Evolutionary conservation across 2,329 filamentous ascomycete genomes (phyloP).

Genomic region (Rhynchosporium secalis): DNA sequence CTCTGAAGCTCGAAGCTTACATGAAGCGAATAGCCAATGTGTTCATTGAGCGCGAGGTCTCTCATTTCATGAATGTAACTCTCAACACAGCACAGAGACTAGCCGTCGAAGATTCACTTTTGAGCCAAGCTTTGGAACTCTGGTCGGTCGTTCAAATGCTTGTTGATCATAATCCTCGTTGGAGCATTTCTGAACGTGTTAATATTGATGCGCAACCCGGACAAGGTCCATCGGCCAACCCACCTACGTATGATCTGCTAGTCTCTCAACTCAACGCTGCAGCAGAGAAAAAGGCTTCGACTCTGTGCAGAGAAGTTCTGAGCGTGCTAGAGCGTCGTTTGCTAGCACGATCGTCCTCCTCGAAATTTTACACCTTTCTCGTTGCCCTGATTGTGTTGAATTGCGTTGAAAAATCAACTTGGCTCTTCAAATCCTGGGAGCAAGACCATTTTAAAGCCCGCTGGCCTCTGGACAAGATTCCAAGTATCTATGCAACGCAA

Average conservation of each 20-base stretch:
- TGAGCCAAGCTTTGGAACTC: conserved; percentile 60
- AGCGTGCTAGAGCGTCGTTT: conserved; percentile 61
- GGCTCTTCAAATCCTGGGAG: conserved; percentile 69
- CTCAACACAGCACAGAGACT: conserved; percentile 51
- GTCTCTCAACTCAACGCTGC: conserved; percentile 65
- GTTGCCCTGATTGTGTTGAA: conserved; percentile 63
- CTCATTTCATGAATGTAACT: conserved; percentile 59
- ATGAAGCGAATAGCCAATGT: conserved; percentile 58
- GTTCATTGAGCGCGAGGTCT: conserved; percentile 60
- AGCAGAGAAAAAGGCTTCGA: conserved; percentile 62
- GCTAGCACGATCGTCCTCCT: conserved; percentile 59
- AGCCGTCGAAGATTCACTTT: conserved; percentile 48
- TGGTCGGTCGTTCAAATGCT: conserved; percentile 64
- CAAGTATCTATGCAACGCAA: conserved; percentile 57
- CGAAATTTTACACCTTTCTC: conserved; percentile 53
- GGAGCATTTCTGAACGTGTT: conserved; percentile 44
- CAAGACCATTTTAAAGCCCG: conserved; percentile 52
- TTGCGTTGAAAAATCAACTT: conserved; percentile 67
- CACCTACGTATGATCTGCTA: conserved; percentile 54
- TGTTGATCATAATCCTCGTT: conserved; percentile 63
- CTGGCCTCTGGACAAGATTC: conserved; percentile 62
- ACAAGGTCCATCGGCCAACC: conserved; percentile 28
- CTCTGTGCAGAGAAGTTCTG: conserved; percentile 58
- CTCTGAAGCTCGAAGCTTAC: conserved; percentile 59
- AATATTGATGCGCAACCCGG: conserved; percentile 24